A percentile compares a stretch with the other conserved stretches of the same genome.
phyloP scores from a whole-genome alignment of 495 filamentous ascomycete genomes.

The Cercophora newfieldiana region DNA sequence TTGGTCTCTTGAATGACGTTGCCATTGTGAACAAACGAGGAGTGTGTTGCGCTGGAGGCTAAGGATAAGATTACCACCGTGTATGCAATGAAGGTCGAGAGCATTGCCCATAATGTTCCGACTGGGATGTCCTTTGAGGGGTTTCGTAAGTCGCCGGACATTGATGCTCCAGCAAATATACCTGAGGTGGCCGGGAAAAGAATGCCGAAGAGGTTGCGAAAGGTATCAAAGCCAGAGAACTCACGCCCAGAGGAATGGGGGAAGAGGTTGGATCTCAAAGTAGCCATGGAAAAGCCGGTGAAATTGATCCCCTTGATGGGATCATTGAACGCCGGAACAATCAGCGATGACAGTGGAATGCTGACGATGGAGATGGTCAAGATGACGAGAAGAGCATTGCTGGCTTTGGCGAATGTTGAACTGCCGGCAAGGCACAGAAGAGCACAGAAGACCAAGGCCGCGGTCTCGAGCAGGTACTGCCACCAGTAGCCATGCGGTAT shows the following conservation, averaged over 20 bases:
- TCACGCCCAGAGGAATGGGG: constrained; percentile 46
- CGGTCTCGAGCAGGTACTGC: constrained; percentile 76
- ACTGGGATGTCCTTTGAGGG: constrained; percentile 83
- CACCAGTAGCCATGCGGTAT: constrained; percentile 73
- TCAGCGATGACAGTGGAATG: constrained; percentile 73
- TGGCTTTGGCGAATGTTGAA: constrained; percentile 75
- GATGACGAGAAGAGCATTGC: constrained; percentile 74
- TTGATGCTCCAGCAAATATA: constrained; percentile 75
- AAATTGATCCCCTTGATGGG: constrained; percentile 65
- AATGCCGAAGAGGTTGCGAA: constrained; percentile 83
- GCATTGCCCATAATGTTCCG: constrained; percentile 75
- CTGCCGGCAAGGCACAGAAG: constrained; percentile 77
- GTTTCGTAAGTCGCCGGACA: constrained; percentile 83
- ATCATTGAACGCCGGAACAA: constrained; percentile 65
- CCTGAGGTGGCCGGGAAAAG: constrained; percentile 78
- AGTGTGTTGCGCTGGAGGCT: constrained; percentile 73
- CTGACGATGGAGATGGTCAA: constrained; percentile 75
- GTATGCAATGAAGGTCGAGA: constrained; percentile 75
- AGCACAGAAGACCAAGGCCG: constrained; percentile 71
- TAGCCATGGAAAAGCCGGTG: constrained; percentile 69
- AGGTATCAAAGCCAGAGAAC: constrained; percentile 66
- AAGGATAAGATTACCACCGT: constrained; percentile 75
- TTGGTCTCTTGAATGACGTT: constrained; percentile 82
- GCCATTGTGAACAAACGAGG: constrained; percentile 70
- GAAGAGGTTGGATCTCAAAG: constrained; percentile 69